Evolutionary conservation across 768 basidiomycete species (phyloP), one percentile per base, ranked within the genome.

Genomic region (Psilocybe tampanensis): DNA sequence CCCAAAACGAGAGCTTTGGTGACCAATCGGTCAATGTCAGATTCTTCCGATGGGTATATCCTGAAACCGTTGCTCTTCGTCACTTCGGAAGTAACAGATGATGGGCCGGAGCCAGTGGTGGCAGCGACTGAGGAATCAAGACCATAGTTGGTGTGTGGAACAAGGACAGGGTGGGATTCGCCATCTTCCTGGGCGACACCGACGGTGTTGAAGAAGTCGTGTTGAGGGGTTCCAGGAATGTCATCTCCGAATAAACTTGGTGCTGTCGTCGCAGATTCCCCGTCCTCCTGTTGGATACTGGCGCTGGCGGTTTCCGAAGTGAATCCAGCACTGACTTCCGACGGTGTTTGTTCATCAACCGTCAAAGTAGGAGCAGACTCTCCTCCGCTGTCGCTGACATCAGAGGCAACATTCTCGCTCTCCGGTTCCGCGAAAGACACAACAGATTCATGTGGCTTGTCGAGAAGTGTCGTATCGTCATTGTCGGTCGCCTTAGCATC

Each of bases 1-100:
- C 97, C 96, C 9, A 98, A 79, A 2, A 99, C 94, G 36, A 98
- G 80, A 2, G 96, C 92, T 66, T 93, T 93, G 1, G 96, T 97
- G 62, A 98, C 82, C 15, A 99, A 78, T 18, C 86, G 80, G 66
- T 98, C 95, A 0, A 87, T 86, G 59, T 96, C 91, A 9, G 88
- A 88, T 71, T 96, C 95, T 41, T 94, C 90, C 8, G 76, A 66
- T 0, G 95, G 92, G 67, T 95, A 96, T 61, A 98, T 95, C 72
- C 81, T 87, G 81, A 99, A 99, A 1, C 87, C 89, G 62, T 88
- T 89, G 61, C 77, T 86, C 74, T 90, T 94, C 66, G 88, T 70
- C 2, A 73, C 78, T 61, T 92, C 90, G 0, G 88, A 89, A 0
- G 86, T 83, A 33, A 90, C 81, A 7, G 92, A 94, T 0, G 93